Evolutionary conservation across 768 basidiomycete species (phyloP), one percentile per base, ranked within the genome.

Genomic region (Mycena olivaceomarginata): DNA sequence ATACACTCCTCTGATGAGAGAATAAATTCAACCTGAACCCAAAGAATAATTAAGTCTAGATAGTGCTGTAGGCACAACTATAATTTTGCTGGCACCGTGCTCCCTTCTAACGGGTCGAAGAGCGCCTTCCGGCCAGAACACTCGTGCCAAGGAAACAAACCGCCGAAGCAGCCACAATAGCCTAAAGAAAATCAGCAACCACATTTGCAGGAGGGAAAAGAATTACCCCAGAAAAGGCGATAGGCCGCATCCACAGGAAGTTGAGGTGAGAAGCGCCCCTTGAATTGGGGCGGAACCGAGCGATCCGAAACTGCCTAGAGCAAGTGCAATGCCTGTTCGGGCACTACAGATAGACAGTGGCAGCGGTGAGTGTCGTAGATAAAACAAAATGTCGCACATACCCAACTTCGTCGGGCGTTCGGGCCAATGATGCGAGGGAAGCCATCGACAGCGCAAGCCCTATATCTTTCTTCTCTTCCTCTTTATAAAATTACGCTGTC

Each of bases 381-480:
- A 37, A 60, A 60, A 16, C 67, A 25, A 9, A 51, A 6, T 18
- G 46, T 22, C 31, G 13, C 5, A 77, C 84, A 48, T 80, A 87
- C 87, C 87, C 87, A 41, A 85, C 81, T 80, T 88, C 87, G 37
- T 78, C 75, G 10, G 85, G 86, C 46, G 77, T 82, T 10, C 80
- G 79, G 40, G 87, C 83, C 1, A 87, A 81, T 0, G 85, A 82
- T 10, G 84, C 82, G 1, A 85, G 79, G 18, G 79, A 81, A 1
- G 84, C 80, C n/a, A 87, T 70, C 13, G 82, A 74, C n/a, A 88
- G 72, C 0, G 87, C 86, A 40, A 88, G 80, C 82, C 85, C 87
- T 88, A 62, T 10, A 15, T n/a, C n/a, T n/a, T n/a, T n/a, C n/a
- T n/a, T n/a, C n/a, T n/a, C n/a, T n/a, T n/a, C n/a, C n/a, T n/a